phyloP scores from a whole-genome alignment of 2,329 filamentous ascomycete genomes.

The Anisogramma anomala region DNA sequence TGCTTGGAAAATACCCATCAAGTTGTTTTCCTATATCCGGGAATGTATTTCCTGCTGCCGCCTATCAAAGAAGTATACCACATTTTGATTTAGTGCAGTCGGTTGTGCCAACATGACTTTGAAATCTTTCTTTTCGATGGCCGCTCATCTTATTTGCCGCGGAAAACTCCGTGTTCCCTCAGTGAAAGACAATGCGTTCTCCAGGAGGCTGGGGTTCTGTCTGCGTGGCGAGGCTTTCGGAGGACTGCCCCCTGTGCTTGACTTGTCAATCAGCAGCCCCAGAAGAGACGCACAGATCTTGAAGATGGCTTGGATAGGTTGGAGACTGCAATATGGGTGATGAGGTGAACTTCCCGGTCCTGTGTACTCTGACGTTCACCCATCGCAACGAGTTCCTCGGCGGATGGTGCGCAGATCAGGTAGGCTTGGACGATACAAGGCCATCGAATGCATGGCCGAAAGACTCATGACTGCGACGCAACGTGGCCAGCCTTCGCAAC shows the following conservation, averaged over 20 bases:
- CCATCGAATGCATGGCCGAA: too few species aligned
- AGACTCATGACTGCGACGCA: not conserved
- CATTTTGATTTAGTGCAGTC: constrained; percentile 3
- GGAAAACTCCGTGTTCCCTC: constrained; percentile 3
- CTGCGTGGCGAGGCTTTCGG: not conserved
- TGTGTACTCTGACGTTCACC: too few species aligned
- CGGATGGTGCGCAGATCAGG: too few species aligned
- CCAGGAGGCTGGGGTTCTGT: not conserved
- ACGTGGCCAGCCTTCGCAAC: constrained; percentile 76
- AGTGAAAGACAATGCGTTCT: constrained; percentile 3
- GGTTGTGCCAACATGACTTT: constrained; percentile 1
- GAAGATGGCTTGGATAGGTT: too few species aligned
- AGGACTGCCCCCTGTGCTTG: too few species aligned
- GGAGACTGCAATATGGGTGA: too few species aligned
- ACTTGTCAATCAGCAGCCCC: too few species aligned
- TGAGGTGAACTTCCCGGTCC: too few species aligned
- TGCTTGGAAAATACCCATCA: constrained; percentile 4
- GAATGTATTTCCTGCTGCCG: constrained; percentile 4
- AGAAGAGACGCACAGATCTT: too few species aligned
- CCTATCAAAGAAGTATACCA: constrained; percentile 2
- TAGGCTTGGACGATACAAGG: too few species aligned
- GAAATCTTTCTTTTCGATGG: constrained; percentile 2
- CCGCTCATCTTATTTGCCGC: not conserved
- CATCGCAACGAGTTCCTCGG: too few species aligned
- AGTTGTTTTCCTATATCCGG: constrained; percentile 2